Conservation (phyloP, 805 yeast species). For the Candida sithepensis region DNA sequence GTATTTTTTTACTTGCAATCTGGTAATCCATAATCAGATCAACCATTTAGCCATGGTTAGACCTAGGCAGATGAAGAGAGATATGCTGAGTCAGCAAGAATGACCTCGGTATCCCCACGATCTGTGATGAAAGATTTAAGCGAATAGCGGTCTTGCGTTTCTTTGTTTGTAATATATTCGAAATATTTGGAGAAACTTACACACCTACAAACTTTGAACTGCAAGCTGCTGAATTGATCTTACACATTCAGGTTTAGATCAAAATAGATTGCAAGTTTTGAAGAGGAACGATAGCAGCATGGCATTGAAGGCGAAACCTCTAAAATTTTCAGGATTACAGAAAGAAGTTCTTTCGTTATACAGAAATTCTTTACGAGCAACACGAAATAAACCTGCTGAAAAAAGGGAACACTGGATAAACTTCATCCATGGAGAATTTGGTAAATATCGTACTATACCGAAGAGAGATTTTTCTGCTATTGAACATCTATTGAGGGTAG, state of each 20-base stretch:
- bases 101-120: background rate
- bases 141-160: background rate
- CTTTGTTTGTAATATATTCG: background rate
- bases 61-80: no score
- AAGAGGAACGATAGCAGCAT: constrained; percentile 1
- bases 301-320: constrained; percentile 16
- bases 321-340: constrained; percentile 44
- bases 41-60: no score
- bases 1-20: no score
- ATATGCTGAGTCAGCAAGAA: background rate
- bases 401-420: constrained; percentile 30
- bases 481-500: constrained; percentile 78
- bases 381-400: constrained; percentile 41
- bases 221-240: no score
- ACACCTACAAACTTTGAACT: no score
- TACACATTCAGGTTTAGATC: background rate
- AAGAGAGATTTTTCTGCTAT: constrained; percentile 81
- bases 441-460: constrained; percentile 50
- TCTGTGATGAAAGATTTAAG: background rate
- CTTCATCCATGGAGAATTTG: constrained; percentile 52
- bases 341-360: constrained; percentile 49
- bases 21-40: no score
- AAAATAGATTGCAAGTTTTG: background rate
- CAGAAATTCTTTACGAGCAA: constrained; percentile 43
- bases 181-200: no score